Percentiles rank a stretch among this genome's conserved stretches.
Conservation (phyloP, 495 filamentous ascomycete genomes). For the Penicillium waksmanii region DNA sequence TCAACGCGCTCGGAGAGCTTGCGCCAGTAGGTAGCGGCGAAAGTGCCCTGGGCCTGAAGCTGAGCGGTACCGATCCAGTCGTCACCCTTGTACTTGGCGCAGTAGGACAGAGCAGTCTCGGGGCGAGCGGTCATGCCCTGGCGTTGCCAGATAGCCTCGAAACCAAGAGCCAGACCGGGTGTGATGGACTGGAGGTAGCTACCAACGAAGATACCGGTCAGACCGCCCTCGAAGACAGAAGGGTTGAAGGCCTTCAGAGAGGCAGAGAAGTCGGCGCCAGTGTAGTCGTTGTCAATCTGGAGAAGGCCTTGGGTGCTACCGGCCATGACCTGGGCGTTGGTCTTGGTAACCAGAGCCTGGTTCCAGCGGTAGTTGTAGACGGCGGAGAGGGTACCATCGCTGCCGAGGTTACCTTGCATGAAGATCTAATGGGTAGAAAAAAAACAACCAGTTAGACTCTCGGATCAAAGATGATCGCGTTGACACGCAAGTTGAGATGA, state of each 20-base stretch:
- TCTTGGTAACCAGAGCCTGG: slow-evolving; percentile 75
- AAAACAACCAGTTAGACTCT: slow-evolving; percentile 7
- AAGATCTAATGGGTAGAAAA: slow-evolving; percentile 67
- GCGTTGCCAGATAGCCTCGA: slow-evolving; percentile 94
- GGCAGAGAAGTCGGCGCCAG: slow-evolving; percentile 87
- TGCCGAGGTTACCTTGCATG: slow-evolving; percentile 93
- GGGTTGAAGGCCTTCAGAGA: slow-evolving; percentile 92
- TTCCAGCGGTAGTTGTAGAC: slow-evolving; percentile 91
- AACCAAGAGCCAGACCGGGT: slow-evolving; percentile 80
- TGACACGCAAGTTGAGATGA: neutral
- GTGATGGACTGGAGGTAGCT: slow-evolving; percentile 95
- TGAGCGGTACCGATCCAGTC: slow-evolving; percentile 93
- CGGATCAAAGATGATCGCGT: neutral
- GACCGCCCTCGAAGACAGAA: slow-evolving; percentile 84
- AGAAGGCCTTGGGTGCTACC: slow-evolving; percentile 71
- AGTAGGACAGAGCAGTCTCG: slow-evolving; percentile 84
- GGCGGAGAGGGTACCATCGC: slow-evolving; percentile 78
- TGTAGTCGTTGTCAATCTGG: slow-evolving; percentile 92
- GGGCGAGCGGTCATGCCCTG: slow-evolving; percentile 74
- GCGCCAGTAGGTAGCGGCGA: slow-evolving; percentile 95
- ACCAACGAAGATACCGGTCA: slow-evolving; percentile 93
- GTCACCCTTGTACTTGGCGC: slow-evolving; percentile 81
- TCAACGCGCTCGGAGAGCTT: slow-evolving; percentile 93
- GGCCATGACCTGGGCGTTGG: slow-evolving; percentile 76
- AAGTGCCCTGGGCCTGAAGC: slow-evolving; percentile 77